These are phyloP conservation scores for Ramaria rubella DNA, from an alignment of 768 basidiomycete species.

Conservation along the genomic window DNA sequence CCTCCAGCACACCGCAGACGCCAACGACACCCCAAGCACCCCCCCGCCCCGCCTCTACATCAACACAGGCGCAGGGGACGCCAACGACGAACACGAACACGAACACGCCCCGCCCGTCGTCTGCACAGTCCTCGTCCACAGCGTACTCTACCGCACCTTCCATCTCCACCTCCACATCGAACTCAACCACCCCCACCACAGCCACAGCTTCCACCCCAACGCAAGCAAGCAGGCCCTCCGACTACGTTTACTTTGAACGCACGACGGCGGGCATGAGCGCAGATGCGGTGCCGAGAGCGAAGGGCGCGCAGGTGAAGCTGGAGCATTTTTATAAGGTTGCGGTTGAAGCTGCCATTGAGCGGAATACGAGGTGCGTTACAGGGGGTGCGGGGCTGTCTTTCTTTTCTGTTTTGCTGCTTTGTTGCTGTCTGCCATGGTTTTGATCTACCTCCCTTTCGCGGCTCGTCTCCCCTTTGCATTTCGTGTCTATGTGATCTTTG, in stretches of 20 bases:
- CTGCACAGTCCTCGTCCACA: not conserved
- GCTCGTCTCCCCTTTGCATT: conserved; percentile 5
- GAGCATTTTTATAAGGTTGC: conserved; percentile 97
- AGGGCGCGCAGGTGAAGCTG: conserved; percentile 88
- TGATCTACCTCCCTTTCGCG: not conserved
- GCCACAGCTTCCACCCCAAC: too few relatives aligned
- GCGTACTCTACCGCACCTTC: too few relatives aligned
- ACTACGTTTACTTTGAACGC: conserved; percentile 94
- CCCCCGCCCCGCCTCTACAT: too few relatives aligned
- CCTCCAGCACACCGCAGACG: not conserved
- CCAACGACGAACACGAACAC: not conserved
- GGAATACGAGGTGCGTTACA: conserved; percentile 81
- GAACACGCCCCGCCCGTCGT: not conserved
- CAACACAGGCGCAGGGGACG: not conserved
- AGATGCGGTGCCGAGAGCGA: conserved; percentile 74
- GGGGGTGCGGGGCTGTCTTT: too few relatives aligned
- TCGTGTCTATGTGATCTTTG: not conserved
- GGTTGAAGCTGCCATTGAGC: conserved; percentile 90
- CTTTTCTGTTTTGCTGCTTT: not conserved
- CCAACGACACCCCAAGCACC: not conserved
- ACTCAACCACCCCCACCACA: too few relatives aligned
- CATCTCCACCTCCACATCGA: too few relatives aligned
- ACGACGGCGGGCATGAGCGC: conserved; percentile 71
- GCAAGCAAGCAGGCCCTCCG: conserved; percentile 32
- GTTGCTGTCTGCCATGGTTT: not conserved